A percentile compares a stretch with the other conserved stretches of the same genome.
phyloP scores from a whole-genome alignment of 495 filamentous ascomycete genomes.

The Penicillium parvum region DNA sequence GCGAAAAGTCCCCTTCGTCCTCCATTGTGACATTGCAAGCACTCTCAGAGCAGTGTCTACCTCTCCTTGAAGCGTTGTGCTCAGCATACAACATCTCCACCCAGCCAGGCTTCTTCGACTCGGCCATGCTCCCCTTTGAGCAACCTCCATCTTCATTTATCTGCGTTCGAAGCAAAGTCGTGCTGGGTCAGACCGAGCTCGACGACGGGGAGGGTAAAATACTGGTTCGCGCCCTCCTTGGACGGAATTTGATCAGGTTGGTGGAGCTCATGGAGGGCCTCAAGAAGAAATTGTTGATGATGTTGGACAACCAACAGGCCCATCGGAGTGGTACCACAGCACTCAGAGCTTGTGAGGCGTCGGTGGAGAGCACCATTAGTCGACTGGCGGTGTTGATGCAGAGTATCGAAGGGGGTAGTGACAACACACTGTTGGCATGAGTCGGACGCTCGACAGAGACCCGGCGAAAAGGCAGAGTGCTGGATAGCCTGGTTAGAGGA shows the following conservation, averaged over 20 bases:
- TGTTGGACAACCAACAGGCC: constrained; percentile 12
- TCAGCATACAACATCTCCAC: constrained; percentile 27
- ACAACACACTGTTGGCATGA: constrained; percentile 1
- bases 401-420: constrained; percentile 19
- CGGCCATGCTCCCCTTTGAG: constrained; percentile 20
- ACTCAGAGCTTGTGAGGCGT: constrained; percentile 21
- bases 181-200: constrained; percentile 28
- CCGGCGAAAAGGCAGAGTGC: too few species aligned
- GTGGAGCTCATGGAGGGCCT: constrained; percentile 23
- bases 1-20: constrained; percentile 16
- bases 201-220: constrained; percentile 27
- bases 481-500: too few species aligned
- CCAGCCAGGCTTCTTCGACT: constrained; percentile 24
- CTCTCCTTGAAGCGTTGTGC: constrained; percentile 30
- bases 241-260: constrained; percentile 22
- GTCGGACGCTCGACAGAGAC: too few species aligned
- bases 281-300: constrained; percentile 10
- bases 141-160: constrained; percentile 23
- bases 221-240: constrained; percentile 25
- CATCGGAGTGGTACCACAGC: constrained; percentile 11
- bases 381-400: constrained; percentile 26
- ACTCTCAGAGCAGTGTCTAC: constrained; percentile 25
- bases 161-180: constrained; percentile 30
- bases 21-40: constrained; percentile 22
- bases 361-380: constrained; percentile 20